Conservation (phyloP, 345 rosid species). For the Durio zibethinus region DNA sequence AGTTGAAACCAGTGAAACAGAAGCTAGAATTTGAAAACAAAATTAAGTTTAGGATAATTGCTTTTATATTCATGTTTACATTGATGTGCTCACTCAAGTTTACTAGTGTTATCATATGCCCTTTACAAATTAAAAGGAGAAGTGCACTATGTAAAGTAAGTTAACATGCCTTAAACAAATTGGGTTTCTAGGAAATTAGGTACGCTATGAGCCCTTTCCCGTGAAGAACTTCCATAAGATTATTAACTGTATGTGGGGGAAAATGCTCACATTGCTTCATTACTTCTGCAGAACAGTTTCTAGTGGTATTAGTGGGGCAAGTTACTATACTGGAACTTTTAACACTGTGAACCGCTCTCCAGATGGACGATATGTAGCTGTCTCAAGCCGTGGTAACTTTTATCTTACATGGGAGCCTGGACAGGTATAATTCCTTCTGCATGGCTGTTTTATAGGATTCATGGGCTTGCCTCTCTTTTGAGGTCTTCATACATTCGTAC, state of each 20-base stretch:
- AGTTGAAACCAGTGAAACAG: not conserved
- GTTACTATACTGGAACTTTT: conserved; percentile 92
- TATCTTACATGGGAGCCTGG: conserved; percentile 98
- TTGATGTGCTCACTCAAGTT: not conserved
- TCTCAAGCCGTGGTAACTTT: conserved; percentile 98
- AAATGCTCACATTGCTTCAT: conserved; percentile 32
- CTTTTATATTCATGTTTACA: not conserved
- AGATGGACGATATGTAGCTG: conserved; percentile 90
- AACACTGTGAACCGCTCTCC: conserved; percentile 95
- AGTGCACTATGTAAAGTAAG: not conserved
- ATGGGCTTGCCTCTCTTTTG: not conserved
- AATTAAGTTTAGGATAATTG: not conserved
- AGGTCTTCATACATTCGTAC: not conserved
- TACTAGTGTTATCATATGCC: not conserved
- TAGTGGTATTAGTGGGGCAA: conserved; percentile 98
- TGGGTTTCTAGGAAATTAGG: not conserved
- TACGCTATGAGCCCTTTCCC: not conserved
- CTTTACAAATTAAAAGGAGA: not conserved
- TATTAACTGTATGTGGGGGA: not conserved
- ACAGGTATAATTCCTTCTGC: conserved; percentile 49
- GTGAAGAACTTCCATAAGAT: not conserved
- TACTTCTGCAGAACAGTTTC: conserved; percentile 93
- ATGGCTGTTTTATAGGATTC: not conserved
- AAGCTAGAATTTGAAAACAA: not conserved
- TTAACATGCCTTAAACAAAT: not conserved